Conservation (phyloP, 1,284 basidiomycete species). For the Entoloma clypeatum region DNA sequence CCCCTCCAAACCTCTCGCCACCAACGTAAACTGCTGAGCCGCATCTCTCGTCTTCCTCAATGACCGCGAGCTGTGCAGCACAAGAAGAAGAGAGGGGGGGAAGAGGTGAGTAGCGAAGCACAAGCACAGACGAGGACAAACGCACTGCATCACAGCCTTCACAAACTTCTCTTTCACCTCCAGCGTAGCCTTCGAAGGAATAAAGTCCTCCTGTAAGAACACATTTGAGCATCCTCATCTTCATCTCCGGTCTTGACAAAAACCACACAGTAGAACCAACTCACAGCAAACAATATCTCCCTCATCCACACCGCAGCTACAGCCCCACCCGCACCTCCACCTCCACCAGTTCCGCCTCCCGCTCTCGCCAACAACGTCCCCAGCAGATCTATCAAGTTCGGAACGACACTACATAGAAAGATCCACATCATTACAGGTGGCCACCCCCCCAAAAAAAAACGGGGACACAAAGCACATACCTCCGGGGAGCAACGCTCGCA, state of each 20-base stretch:
- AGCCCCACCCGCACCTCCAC: constrained; percentile 42
- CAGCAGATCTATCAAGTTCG: constrained; percentile 79
- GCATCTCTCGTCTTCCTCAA: constrained; percentile 65
- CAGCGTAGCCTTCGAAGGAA: constrained; percentile 54
- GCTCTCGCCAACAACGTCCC: constrained; percentile 55
- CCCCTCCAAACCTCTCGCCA: constrained; percentile 72
- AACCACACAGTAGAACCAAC: too few relatives aligned
- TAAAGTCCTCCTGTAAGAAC: constrained; percentile 56
- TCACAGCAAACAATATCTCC: constrained; percentile 65
- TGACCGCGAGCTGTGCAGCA: constrained; percentile 50
- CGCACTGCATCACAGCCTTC: constrained; percentile 67
- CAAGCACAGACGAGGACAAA: constrained; percentile 7
- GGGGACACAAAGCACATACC: constrained; percentile 9
- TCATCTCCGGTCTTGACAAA: too few relatives aligned
- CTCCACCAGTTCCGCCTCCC: constrained; percentile 29
- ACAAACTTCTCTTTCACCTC: constrained; percentile 79
- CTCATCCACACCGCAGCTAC: constrained; percentile 55
- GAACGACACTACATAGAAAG: constrained; percentile 52
- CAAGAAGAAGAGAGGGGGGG: constrained; percentile 8
- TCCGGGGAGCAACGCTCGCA: constrained; percentile 73
- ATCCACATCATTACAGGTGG: neutral
- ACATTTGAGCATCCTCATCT: too few relatives aligned
- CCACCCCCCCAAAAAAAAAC: neutral
- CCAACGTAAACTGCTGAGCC: constrained; percentile 70
- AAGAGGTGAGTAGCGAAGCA: constrained; percentile 1